These are phyloP conservation scores for Trichopus zeylanicus DNA, from an alignment of 116 monocot genomes.

Conservation along the genomic window DNA sequence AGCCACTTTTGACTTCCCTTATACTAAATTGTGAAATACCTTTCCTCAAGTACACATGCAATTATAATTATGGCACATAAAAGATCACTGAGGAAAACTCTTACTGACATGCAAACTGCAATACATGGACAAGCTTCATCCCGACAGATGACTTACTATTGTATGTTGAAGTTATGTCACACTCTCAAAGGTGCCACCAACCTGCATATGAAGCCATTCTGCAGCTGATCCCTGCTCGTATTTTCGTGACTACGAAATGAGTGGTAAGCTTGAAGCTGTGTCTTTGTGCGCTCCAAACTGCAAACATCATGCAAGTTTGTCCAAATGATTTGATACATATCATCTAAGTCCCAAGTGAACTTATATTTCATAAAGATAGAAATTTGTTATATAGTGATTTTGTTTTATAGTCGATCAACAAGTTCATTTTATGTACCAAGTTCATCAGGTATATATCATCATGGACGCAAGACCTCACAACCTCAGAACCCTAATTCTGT, in stretches of 20 bases:
- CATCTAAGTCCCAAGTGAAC: too few species aligned
- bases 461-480: too few species aligned
- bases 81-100: neutral
- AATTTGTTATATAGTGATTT: too few species aligned
- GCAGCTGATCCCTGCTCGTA: slow-evolving; percentile 23
- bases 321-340: too few species aligned
- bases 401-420: too few species aligned
- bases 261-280: slow-evolving; percentile 6
- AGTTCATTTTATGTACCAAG: too few species aligned
- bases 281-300: slow-evolving; percentile 20
- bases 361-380: too few species aligned
- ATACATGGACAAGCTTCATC: neutral
- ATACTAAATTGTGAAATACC: neutral
- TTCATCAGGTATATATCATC: too few species aligned
- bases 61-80: neutral
- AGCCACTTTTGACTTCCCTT: neutral
- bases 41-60: neutral
- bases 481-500: too few species aligned
- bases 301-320: neutral
- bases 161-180: slow-evolving; percentile 23
- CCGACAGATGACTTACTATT: neutral
- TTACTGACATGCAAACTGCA: neutral
- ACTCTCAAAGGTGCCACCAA: slow-evolving; percentile 53
- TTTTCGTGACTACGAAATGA: slow-evolving; percentile 11
- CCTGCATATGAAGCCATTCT: slow-evolving; percentile 73